Percentiles rank a stretch among this genome's conserved stretches.
These are phyloP conservation scores for Penicillium sp. DNA, from an alignment of 2,329 filamentous ascomycete species.

Conservation along the genomic window DNA sequence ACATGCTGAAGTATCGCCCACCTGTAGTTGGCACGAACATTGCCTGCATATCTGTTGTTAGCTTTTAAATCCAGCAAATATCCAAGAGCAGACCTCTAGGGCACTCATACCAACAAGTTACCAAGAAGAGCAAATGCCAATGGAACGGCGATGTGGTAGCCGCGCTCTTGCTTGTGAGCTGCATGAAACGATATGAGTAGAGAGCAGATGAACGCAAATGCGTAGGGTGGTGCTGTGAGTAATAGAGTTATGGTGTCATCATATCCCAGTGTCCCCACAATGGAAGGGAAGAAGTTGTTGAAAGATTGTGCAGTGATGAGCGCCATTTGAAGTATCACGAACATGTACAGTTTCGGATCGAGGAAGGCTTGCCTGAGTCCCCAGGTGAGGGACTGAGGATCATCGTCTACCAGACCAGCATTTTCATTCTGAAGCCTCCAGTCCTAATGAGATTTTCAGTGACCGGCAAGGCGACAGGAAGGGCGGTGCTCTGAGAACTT, in stretches of 20 bases:
- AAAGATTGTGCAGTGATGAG: constrained; percentile 33
- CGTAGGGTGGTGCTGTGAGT: constrained; percentile 23
- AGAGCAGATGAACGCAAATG: constrained; percentile 14
- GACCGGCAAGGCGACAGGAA: neutral
- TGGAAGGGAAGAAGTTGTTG: constrained; percentile 38
- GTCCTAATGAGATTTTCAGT: constrained; percentile 1
- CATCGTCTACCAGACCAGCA: constrained; percentile 25
- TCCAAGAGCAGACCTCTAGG: neutral
- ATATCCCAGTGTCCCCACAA: constrained; percentile 13
- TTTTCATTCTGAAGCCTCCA: constrained; percentile 30
- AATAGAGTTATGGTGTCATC: constrained; percentile 23
- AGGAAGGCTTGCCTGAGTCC: constrained; percentile 16
- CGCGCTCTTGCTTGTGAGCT: constrained; percentile 22
- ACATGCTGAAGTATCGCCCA: constrained; percentile 18
- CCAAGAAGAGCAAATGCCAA: constrained; percentile 17
- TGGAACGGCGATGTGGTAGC: constrained; percentile 24
- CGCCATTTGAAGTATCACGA: constrained; percentile 25
- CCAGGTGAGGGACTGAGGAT: constrained; percentile 21
- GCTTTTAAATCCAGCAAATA: neutral
- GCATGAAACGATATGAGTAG: constrained; percentile 23
- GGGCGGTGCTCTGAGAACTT: neutral
- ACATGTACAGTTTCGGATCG: constrained; percentile 29
- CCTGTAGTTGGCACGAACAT: constrained; percentile 15
- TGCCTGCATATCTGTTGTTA: neutral
- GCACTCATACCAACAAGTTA: constrained; percentile 9